Percentiles rank a stretch among this genome's conserved stretches.
Evolutionary conservation across 371 early-diverging fungal species (phyloP).

Genomic region (Smittium mucronatum): DNA sequence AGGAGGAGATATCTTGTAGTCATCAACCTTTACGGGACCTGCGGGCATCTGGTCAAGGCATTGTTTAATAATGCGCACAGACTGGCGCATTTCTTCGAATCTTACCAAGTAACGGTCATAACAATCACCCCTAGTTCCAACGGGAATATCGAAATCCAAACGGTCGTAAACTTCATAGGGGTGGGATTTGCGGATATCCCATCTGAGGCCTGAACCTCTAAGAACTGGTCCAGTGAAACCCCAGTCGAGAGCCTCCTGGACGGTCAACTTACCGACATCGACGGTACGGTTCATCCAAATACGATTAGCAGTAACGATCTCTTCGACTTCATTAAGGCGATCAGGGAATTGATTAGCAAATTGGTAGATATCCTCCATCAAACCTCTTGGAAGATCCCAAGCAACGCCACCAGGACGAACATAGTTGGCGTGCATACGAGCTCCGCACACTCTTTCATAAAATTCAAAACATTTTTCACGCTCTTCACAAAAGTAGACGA

Average conservation of each 20-base stretch:
- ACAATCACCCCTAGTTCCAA: constrained; percentile 90
- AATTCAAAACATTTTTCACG: constrained; percentile 96
- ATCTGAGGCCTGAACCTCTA: constrained; percentile 83
- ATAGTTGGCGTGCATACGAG: constrained; percentile 95
- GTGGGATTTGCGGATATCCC: constrained; percentile 87
- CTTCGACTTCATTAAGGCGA: constrained; percentile 90
- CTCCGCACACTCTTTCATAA: constrained; percentile 95
- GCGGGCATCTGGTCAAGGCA: constrained; percentile 90
- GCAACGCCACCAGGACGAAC: constrained; percentile 95
- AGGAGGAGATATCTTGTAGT: constrained; percentile 94
- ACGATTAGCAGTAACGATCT: constrained; percentile 80
- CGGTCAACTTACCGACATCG: constrained; percentile 73
- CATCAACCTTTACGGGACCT: constrained; percentile 90
- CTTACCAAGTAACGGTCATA: constrained; percentile 92
- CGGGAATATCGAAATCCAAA: constrained; percentile 91
- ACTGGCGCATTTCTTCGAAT: constrained; percentile 97
- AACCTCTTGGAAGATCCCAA: constrained; percentile 79
- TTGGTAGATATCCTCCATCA: constrained; percentile 86
- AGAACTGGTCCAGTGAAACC: constrained; percentile 91
- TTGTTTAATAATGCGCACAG: constrained; percentile 85
- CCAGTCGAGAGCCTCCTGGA: constrained; percentile 78
- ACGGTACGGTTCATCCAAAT: constrained; percentile 89
- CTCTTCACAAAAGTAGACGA: constrained; percentile 97
- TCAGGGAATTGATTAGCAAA: constrained; percentile 83
- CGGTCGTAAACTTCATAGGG: constrained; percentile 93